Conservation (phyloP, 768 basidiomycete species). For the Lentinula boryana region DNA sequence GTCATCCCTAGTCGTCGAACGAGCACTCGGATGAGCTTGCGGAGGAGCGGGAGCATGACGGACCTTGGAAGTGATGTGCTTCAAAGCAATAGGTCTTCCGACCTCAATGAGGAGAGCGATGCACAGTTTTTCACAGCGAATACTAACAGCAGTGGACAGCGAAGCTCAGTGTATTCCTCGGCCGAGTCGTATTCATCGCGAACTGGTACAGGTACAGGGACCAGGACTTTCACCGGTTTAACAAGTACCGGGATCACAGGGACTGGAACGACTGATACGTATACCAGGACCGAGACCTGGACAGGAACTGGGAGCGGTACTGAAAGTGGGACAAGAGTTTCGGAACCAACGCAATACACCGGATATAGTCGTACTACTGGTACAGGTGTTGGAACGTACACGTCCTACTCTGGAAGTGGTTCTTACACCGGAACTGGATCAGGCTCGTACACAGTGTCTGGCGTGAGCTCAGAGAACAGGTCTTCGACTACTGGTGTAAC, state of each 20-base stretch:
- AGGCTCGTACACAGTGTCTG: constrained; percentile 10
- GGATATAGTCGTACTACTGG: constrained; percentile 5
- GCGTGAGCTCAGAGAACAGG: constrained; percentile 12
- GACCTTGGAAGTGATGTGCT: constrained; percentile 56
- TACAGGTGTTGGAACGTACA: constrained; percentile 7
- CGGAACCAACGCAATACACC: constrained; percentile 2
- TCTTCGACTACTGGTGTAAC: constrained; percentile 9
- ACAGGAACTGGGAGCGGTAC: neutral
- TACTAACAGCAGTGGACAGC: neutral
- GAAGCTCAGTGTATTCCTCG: constrained; percentile 7
- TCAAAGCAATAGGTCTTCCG: neutral
- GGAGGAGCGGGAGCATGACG: constrained; percentile 69
- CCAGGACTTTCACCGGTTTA: constrained; percentile 6
- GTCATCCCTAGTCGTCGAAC: constrained; percentile 57
- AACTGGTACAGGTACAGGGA: neutral
- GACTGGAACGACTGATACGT: constrained; percentile 1
- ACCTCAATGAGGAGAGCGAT: neutral
- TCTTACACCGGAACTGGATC: constrained; percentile 21
- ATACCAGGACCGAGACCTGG: neutral
- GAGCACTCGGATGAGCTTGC: constrained; percentile 39
- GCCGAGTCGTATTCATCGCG: constrained; percentile 1
- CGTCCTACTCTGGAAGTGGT: constrained; percentile 33
- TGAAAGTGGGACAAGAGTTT: neutral
- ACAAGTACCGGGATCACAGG: constrained; percentile 1
- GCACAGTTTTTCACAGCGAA: constrained; percentile 5